Conservation (phyloP, 805 yeast genomes). For the Maudiozyma barnettii region DNA sequence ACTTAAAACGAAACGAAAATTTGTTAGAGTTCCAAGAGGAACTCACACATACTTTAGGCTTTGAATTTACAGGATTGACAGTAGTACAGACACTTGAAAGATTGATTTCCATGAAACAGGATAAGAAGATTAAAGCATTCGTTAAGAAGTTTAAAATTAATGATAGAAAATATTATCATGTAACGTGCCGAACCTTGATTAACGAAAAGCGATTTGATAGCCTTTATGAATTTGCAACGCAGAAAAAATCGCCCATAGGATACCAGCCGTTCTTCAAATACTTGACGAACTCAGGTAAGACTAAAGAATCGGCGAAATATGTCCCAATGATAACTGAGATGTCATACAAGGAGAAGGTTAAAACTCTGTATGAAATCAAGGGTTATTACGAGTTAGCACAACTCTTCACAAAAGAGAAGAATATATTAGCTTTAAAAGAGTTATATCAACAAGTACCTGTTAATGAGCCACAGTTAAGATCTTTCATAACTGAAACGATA, state of each 20-base stretch:
- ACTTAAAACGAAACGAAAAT: slow-evolving; percentile 36
- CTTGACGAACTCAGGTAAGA: slow-evolving; percentile 44
- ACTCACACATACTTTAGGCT: slow-evolving; percentile 34
- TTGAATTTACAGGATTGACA: slow-evolving; percentile 35
- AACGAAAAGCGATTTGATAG: slow-evolving; percentile 45
- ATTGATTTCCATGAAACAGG: slow-evolving; percentile 41
- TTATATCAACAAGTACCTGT: slow-evolving; percentile 18
- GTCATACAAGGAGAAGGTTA: slow-evolving; percentile 38
- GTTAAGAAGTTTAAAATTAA: slow-evolving; percentile 46
- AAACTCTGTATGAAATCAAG: slow-evolving; percentile 43
- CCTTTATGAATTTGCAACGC: slow-evolving; percentile 42
- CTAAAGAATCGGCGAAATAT: slow-evolving; percentile 50
- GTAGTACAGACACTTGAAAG: slow-evolving; percentile 40
- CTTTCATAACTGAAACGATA: slow-evolving; percentile 16
- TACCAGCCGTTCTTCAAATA: slow-evolving; percentile 53
- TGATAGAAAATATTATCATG: slow-evolving; percentile 47
- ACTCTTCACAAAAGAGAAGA: slow-evolving; percentile 22
- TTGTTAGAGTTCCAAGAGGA: slow-evolving; percentile 37
- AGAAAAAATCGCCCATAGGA: slow-evolving; percentile 60
- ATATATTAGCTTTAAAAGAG: slow-evolving; percentile 16
- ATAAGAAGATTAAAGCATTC: slow-evolving; percentile 38
- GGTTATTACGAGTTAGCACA: slow-evolving; percentile 40
- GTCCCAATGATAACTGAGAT: slow-evolving; percentile 42
- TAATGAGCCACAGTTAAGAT: slow-evolving; percentile 19
- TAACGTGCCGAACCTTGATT: slow-evolving; percentile 41